A percentile compares a stretch with the other conserved stretches of the same genome.
Conservation (phyloP, 495 filamentous ascomycete species). For the Tuber calosporum region DNA sequence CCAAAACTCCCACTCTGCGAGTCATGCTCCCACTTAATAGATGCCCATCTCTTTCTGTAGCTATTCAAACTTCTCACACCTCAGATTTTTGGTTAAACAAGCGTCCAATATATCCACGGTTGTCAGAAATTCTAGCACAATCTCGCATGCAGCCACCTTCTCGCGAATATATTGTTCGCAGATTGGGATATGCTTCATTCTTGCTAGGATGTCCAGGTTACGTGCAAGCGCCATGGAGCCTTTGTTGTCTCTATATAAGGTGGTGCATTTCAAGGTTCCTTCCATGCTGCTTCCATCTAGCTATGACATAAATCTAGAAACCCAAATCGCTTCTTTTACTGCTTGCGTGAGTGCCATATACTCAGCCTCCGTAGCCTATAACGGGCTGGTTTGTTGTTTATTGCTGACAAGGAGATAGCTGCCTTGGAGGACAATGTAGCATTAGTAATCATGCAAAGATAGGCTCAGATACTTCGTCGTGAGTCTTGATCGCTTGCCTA, state of each 20-base stretch:
- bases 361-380: background rate
- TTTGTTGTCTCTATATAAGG: background rate
- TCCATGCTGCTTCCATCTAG: background rate
- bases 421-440: too few relatives aligned
- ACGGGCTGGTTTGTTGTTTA: too few relatives aligned
- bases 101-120: background rate
- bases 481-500: too few relatives aligned
- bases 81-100: background rate
- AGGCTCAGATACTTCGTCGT: too few relatives aligned
- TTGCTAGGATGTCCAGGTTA: background rate
- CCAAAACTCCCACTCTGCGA: too few relatives aligned
- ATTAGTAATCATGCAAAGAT: too few relatives aligned
- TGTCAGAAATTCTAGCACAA: background rate
- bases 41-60: too few relatives aligned
- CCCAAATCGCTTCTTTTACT: background rate
- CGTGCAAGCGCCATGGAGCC: background rate
- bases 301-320: background rate
- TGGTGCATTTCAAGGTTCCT: fast-evolving
- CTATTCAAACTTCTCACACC: too few relatives aligned
- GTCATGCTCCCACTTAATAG: too few relatives aligned
- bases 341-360: background rate
- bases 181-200: background rate
- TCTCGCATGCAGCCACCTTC: background rate
- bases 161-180: background rate
- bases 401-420: background rate